Percentiles rank a stretch among this genome's conserved stretches.
phyloP scores from a whole-genome alignment of 2,329 filamentous ascomycete genomes.

The Stagonosporopsis vannaccii region DNA sequence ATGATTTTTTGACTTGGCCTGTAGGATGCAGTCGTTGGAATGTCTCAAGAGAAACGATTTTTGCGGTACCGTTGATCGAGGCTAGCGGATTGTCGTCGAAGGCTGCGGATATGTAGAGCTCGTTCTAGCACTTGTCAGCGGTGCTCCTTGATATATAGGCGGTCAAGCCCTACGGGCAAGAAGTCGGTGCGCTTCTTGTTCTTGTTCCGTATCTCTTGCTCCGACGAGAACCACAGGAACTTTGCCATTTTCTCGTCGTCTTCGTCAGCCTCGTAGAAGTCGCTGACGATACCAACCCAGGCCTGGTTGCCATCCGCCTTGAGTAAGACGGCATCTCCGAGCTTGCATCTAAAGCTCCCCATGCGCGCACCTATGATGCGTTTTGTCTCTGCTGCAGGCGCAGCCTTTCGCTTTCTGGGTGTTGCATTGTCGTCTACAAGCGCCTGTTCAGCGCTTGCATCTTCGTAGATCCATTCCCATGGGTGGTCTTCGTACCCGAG shows the following conservation, averaged over 20 bases:
- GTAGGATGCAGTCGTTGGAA: constrained; percentile 76
- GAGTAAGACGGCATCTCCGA: constrained; percentile 86
- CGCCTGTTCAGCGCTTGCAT: constrained; percentile 28
- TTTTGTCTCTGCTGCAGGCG: constrained; percentile 31
- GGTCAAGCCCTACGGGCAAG: constrained; percentile 62
- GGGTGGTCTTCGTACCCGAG: constrained; percentile 63
- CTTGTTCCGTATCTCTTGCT: constrained; percentile 85
- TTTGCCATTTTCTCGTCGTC: constrained; percentile 76
- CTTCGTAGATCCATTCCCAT: constrained; percentile 65
- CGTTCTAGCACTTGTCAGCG: constrained; percentile 65
- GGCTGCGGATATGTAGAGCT: constrained; percentile 87
- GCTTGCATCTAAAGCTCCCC: constrained; percentile 77
- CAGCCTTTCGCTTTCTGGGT: constrained; percentile 44
- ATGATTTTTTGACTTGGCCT: constrained; percentile 75
- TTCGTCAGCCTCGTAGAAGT: constrained; percentile 72
- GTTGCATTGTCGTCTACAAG: constrained; percentile 33
- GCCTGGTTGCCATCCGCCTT: constrained; percentile 90
- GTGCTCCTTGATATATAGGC: neutral
- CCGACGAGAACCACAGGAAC: constrained; percentile 96
- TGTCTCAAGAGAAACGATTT: constrained; percentile 73
- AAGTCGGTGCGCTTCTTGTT: constrained; percentile 83
- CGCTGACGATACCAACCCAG: constrained; percentile 89
- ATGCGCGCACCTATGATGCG: constrained; percentile 82
- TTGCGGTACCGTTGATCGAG: constrained; percentile 90
- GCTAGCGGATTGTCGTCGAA: constrained; percentile 87